These are phyloP conservation scores for Trebouxia sp. DNA, from an alignment of 139 green algal genomes.

Conservation along the genomic window DNA sequence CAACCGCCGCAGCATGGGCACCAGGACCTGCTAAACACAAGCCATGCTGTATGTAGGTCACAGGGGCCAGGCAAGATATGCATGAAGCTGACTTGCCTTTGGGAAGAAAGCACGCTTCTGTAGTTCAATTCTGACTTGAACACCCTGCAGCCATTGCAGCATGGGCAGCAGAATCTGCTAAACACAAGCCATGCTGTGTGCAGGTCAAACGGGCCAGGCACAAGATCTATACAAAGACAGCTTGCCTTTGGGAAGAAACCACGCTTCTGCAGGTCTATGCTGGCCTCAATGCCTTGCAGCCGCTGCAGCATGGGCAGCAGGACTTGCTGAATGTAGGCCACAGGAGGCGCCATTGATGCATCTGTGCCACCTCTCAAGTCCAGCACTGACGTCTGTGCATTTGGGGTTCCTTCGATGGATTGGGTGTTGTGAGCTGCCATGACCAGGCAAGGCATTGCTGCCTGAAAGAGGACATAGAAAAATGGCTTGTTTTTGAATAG, in stretches of 20 bases:
- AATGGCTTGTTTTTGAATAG: no score
- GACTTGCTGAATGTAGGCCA: constrained; percentile 73
- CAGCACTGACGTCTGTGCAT: constrained; percentile 37
- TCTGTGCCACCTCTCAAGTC: constrained; percentile 78
- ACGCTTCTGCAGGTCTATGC: constrained; percentile 50
- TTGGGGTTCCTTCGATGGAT: not conserved
- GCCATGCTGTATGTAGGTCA: no score
- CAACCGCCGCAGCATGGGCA: constrained; percentile 54
- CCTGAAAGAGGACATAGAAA: constrained; percentile 27
- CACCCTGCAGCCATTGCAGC: constrained; percentile 48
- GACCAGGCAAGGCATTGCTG: constrained; percentile 54
- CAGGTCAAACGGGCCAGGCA: no score
- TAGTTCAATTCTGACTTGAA: constrained; percentile 47
- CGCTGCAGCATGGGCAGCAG: constrained; percentile 64
- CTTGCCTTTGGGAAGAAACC: constrained; percentile 73
- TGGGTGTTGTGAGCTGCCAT: constrained; percentile 2
- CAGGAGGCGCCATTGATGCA: constrained; percentile 72
- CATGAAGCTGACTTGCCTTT: not conserved
- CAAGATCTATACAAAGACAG: no score
- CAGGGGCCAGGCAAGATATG: no score
- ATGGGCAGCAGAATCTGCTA: constrained; percentile 71
- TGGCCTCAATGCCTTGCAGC: constrained; percentile 44
- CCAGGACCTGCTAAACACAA: constrained; percentile 74
- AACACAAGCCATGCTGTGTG: no score
- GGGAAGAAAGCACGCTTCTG: constrained; percentile 74